A percentile compares a stretch with the other conserved stretches of the same genome.
These are phyloP conservation scores for Colletotrichum echinochloae DNA, from an alignment of 2,329 filamentous ascomycete genomes.

Conservation along the genomic window DNA sequence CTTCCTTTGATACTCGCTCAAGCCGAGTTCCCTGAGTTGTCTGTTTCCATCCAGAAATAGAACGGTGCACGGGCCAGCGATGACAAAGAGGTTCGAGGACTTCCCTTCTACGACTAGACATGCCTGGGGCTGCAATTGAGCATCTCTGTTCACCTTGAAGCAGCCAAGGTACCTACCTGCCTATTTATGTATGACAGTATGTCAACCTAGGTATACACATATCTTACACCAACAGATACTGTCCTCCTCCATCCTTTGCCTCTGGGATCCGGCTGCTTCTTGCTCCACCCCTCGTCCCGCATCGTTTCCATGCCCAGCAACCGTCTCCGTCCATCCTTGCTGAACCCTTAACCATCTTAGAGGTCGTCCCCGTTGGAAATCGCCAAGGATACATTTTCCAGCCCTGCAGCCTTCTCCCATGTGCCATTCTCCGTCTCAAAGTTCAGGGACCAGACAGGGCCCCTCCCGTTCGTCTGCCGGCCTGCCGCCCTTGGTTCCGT, in stretches of 20 bases:
- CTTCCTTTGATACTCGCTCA: neutral
- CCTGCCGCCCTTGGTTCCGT: neutral
- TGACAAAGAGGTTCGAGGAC: neutral
- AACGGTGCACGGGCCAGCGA: neutral
- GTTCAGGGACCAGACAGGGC: slow-evolving; percentile 20
- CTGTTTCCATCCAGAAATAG: neutral
- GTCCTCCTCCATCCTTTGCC: neutral
- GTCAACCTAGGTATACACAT: neutral
- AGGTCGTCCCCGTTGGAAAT: neutral
- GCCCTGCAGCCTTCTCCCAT: neutral
- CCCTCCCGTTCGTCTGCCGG: neutral
- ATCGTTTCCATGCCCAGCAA: neutral
- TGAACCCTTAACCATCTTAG: neutral
- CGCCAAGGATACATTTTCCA: neutral
- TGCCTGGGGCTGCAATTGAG: neutral
- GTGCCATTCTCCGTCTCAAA: slow-evolving; percentile 11
- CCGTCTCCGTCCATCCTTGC: neutral
- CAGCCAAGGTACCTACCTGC: neutral
- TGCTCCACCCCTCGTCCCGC: neutral
- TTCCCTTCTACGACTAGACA: too few species aligned
- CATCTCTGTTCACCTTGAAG: neutral
- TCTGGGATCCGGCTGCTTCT: neutral
- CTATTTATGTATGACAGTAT: too few species aligned
- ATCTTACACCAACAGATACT: neutral
- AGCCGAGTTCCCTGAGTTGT: neutral